phyloP scores from a whole-genome alignment of 139 green algal genomes.

The Protoeuglena noctilucae region DNA sequence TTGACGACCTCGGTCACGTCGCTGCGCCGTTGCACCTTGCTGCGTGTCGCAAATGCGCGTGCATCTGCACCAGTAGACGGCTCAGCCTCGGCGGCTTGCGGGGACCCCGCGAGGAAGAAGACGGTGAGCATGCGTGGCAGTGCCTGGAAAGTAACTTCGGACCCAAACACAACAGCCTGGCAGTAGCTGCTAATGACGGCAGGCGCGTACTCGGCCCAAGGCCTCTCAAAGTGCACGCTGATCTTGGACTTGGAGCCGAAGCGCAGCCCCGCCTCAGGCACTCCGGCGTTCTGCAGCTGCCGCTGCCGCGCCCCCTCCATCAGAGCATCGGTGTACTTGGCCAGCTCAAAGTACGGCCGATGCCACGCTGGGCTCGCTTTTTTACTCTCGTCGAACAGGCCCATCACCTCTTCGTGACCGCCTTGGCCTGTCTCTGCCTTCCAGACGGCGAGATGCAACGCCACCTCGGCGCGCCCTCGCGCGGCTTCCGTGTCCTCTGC shows the following conservation, averaged over 20 bases:
- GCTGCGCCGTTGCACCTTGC: conserved; percentile 1
- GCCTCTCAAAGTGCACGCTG: conserved; percentile 24
- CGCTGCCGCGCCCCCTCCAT: conserved; percentile 31
- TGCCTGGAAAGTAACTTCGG: conserved; percentile 55
- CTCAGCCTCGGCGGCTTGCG: too few species aligned
- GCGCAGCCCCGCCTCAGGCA: conserved; percentile 16
- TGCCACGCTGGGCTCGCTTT: conserved; percentile 43
- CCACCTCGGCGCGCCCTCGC: conserved; percentile 29
- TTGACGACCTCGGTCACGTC: too few species aligned
- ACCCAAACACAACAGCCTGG: conserved; percentile 29
- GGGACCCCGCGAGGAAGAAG: too few species aligned
- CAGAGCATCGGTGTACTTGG: conserved; percentile 69
- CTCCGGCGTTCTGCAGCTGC: conserved; percentile 13
- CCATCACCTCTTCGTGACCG: conserved; percentile 35
- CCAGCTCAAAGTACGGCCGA: conserved; percentile 67
- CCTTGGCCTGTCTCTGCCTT: conserved; percentile 55
- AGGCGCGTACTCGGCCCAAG: conserved; percentile 40
- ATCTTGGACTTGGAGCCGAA: conserved; percentile 26
- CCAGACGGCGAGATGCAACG: conserved; percentile 62
- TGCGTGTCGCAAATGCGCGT: conserved; percentile 59
- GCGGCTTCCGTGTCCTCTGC: too few species aligned
- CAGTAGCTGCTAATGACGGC: conserved; percentile 52
- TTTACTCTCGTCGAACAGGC: too few species aligned
- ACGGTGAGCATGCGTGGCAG: conserved; percentile 87
- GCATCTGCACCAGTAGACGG: too few species aligned